Percentiles rank a stretch among this genome's conserved stretches.
Evolutionary conservation across 2,329 filamentous ascomycete species (phyloP).

Genomic region (Zasmidium citrigriseum): DNA sequence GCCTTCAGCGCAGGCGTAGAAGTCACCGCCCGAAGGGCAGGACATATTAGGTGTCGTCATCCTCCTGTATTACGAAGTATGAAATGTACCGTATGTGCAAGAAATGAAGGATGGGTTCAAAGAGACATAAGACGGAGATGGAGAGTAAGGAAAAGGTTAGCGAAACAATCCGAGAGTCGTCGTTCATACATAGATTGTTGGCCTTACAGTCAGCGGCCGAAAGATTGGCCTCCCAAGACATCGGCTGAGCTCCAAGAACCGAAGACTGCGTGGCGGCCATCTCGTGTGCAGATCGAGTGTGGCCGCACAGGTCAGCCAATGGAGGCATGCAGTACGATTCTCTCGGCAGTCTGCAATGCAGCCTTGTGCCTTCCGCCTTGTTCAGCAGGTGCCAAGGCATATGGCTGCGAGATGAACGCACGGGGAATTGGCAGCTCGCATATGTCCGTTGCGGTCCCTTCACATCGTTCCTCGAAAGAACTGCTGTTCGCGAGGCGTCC

Average conservation of each 20-base stretch:
- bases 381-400: too few species aligned
- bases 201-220: neutral
- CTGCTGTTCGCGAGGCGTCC: neutral
- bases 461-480: neutral
- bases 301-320: neutral
- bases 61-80: neutral
- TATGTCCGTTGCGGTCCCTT: neutral
- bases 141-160: neutral
- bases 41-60: slow-evolving; percentile 14
- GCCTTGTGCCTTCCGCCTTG: too few species aligned
- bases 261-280: too few species aligned
- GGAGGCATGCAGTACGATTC: neutral
- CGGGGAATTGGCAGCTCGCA: neutral
- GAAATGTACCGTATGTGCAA: neutral
- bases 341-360: neutral
- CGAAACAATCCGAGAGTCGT: neutral
- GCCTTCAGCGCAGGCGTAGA: slow-evolving; percentile 11
- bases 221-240: neutral
- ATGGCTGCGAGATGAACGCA: neutral
- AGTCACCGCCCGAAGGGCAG: slow-evolving; percentile 11
- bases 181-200: neutral
- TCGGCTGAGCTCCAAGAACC: neutral
- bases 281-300: neutral
- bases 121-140: neutral
- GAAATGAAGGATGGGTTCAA: neutral